Percentiles rank a stretch among this genome's conserved stretches.
Evolutionary conservation across 495 filamentous ascomycete species (phyloP).

Genomic region (Podospora tetraspora): DNA sequence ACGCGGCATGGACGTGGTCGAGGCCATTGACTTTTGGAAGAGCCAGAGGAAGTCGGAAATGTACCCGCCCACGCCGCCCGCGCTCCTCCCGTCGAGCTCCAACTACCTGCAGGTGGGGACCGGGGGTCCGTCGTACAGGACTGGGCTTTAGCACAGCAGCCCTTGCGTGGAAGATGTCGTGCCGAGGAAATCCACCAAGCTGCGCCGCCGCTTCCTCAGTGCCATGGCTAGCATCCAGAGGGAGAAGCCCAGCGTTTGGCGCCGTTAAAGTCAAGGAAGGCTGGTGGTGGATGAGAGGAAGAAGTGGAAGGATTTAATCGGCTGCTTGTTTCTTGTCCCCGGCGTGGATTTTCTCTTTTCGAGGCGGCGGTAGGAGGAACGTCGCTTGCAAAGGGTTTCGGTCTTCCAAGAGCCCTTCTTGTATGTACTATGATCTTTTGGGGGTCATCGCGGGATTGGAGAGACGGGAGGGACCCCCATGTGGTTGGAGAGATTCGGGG

Average conservation of each 20-base stretch:
- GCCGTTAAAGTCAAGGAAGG: neutral
- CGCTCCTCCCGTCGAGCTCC: neutral
- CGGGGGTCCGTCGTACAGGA: neutral
- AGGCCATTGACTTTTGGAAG: constrained; percentile 96
- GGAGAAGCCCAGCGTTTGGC: too few relatives aligned
- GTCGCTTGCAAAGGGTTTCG: neutral
- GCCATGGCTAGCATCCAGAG: too few relatives aligned
- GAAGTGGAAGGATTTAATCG: constrained; percentile 2
- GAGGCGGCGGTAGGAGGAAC: neutral
- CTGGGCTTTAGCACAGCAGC: neutral
- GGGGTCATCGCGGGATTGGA: neutral
- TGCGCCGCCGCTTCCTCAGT: too few relatives aligned
- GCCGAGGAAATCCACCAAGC: neutral
- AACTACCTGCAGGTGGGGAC: neutral
- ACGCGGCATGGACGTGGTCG: constrained; percentile 85
- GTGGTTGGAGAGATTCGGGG: neutral
- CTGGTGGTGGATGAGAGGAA: neutral
- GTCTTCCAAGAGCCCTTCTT: neutral
- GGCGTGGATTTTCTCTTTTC: neutral
- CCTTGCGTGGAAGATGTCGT: neutral
- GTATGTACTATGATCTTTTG: neutral
- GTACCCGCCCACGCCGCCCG: constrained; percentile 5
- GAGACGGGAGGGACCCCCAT: neutral
- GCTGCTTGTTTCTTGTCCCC: neutral
- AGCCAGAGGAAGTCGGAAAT: constrained; percentile 44